phyloP scores from a whole-genome alignment of 768 basidiomycete genomes.

The Mycena olivaceomarginata region DNA sequence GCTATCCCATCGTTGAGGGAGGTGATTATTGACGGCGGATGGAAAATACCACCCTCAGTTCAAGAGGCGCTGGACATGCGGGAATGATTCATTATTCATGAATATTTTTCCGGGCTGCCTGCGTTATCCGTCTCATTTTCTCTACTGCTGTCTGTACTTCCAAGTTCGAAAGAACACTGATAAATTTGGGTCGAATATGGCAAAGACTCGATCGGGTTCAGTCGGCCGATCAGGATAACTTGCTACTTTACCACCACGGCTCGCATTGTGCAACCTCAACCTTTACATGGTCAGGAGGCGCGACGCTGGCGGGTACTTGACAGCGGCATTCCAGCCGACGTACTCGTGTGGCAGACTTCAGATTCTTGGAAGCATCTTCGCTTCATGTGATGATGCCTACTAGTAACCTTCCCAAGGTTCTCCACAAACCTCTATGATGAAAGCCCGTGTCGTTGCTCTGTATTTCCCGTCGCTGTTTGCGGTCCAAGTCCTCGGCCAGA shows the following conservation, averaged over 20 bases:
- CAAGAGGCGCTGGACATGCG: conserved; percentile 38
- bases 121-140: neutral
- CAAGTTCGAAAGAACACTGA: no score
- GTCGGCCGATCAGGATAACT: no score
- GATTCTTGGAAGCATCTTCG: conserved; percentile 16
- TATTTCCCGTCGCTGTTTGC: conserved; percentile 11
- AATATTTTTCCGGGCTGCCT: neutral
- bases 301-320: neutral
- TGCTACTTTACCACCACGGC: no score
- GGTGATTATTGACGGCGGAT: neutral
- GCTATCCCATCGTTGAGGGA: conserved; percentile 40
- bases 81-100: neutral
- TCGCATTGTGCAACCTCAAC: no score
- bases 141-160: neutral
- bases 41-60: neutral
- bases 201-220: no score
- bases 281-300: neutral
- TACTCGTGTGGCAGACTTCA: conserved; percentile 20
- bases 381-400: conserved; percentile 43
- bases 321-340: neutral
- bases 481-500: conserved; percentile 33
- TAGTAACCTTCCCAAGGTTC: neutral
- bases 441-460: conserved; percentile 3
- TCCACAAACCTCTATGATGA: conserved; percentile 27
- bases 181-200: no score